phyloP scores from a whole-genome alignment of 176 grass and related monocot genomes.

The Typha latifolia region DNA sequence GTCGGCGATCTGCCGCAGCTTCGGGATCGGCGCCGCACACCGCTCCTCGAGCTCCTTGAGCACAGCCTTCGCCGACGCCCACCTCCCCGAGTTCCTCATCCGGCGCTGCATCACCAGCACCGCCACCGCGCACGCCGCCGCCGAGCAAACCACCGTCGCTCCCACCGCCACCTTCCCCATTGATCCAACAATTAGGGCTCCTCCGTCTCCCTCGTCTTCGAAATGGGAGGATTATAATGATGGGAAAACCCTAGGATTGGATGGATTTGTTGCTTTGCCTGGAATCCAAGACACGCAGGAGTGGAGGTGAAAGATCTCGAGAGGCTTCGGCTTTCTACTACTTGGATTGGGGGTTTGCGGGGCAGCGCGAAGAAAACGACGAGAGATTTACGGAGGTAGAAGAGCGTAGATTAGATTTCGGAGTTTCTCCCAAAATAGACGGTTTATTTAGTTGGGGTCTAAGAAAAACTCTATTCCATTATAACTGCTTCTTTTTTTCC shows the following conservation, averaged over 20 bases:
- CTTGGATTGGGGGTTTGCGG: neutral
- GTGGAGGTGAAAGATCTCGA: neutral
- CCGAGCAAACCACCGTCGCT: slow-evolving; percentile 50
- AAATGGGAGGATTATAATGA: neutral
- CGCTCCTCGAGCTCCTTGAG: slow-evolving; percentile 57
- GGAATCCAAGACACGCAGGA: neutral
- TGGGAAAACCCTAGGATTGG: neutral
- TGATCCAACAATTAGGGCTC: no score
- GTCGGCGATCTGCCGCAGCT: slow-evolving; percentile 73
- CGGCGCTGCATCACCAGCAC: slow-evolving; percentile 33
- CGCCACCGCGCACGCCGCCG: slow-evolving; percentile 45
- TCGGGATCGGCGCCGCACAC: slow-evolving; percentile 49
- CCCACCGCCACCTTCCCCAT: slow-evolving; percentile 57
- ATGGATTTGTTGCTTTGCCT: neutral
- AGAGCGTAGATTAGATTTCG: neutral
- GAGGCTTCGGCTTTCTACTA: neutral
- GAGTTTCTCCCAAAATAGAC: neutral
- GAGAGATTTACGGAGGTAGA: neutral
- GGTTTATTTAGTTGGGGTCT: neutral
- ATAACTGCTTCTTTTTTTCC: no score
- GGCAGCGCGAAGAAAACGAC: neutral
- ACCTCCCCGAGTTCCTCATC: slow-evolving; percentile 21
- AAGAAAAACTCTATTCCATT: no score
- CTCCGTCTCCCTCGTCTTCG: neutral
- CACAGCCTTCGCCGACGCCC: slow-evolving; percentile 26